Evolutionary conservation across 1,284 basidiomycete genomes (phyloP).

Genomic region (Anthracocystis panici-leucophaei): DNA sequence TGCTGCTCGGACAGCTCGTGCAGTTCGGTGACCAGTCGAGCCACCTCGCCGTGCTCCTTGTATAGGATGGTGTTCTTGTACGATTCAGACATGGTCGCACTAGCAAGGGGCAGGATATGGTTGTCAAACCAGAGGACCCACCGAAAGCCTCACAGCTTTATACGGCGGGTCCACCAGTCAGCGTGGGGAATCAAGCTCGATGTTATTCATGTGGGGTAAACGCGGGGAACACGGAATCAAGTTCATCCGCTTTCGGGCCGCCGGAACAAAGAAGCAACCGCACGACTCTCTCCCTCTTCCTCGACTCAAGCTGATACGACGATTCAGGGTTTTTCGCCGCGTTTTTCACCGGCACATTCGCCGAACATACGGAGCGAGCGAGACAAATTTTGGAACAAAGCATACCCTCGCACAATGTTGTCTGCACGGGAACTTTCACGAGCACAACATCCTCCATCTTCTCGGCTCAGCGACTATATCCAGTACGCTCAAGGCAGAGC

Average conservation of each 20-base stretch:
- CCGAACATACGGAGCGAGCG: constrained; percentile 2
- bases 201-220: neutral
- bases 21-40: constrained; percentile 32
- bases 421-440: neutral
- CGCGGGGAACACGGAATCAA: constrained; percentile 1
- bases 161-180: neutral
- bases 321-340: constrained; percentile 2
- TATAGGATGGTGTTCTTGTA: constrained; percentile 30
- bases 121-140: neutral
- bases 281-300: neutral
- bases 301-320: too few relatives aligned
- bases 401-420: neutral
- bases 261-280: neutral
- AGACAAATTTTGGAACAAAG: neutral
- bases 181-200: too few relatives aligned
- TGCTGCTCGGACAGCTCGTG: constrained; percentile 35
- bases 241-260: constrained; percentile 4
- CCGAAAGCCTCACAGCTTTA: neutral
- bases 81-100: constrained; percentile 17
- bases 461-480: too few relatives aligned
- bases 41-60: constrained; percentile 17
- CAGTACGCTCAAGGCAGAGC: neutral
- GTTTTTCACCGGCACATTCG: constrained; percentile 8
- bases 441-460: neutral
- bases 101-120: neutral